Conservation (phyloP, 2,329 filamentous ascomycete genomes). For the Penicillium digitatum region DNA sequence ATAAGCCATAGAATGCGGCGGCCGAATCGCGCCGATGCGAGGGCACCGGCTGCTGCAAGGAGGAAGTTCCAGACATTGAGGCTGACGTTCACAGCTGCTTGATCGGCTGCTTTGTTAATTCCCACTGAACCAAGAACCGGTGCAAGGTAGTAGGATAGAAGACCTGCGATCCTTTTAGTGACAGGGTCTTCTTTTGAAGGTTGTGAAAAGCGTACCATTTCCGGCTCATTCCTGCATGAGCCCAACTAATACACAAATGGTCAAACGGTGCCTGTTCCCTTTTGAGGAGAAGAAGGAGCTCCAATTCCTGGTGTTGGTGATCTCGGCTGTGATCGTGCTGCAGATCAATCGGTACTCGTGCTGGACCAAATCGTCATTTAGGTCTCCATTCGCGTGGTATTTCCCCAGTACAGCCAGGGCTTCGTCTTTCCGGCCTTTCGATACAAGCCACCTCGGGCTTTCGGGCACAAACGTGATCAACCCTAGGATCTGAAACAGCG, state of each 20-base stretch:
- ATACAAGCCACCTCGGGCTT: conserved; percentile 61
- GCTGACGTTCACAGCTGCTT: conserved; percentile 26
- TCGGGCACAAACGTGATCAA: conserved; percentile 55
- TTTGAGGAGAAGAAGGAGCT: conserved; percentile 17
- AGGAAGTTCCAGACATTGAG: conserved; percentile 24
- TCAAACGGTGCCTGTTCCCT: conserved; percentile 16
- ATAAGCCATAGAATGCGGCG: conserved; percentile 22
- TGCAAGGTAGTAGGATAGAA: conserved; percentile 36
- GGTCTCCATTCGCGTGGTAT: conserved; percentile 54
- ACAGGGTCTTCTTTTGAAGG: too few species aligned
- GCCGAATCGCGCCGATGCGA: conserved; percentile 23
- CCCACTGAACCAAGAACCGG: conserved; percentile 37
- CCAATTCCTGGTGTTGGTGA: conserved; percentile 11
- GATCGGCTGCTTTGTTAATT: conserved; percentile 24
- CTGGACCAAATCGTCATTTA: conserved; percentile 23
- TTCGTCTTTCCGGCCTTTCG: conserved; percentile 55
- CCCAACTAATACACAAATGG: conserved; percentile 18
- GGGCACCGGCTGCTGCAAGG: conserved; percentile 18
- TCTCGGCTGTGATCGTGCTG: conserved; percentile 15
- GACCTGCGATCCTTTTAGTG: conserved; percentile 10
- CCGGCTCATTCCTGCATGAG: conserved; percentile 23
- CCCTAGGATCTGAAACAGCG: conserved; percentile 46
- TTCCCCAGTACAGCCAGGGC: conserved; percentile 54
- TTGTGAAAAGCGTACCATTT: conserved; percentile 12
- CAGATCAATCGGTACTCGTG: conserved; percentile 22